Evolutionary conservation across 1,284 basidiomycete genomes (phyloP), one percentile per base, ranked within the genome.

Genomic region (Puccinia horiana): DNA sequence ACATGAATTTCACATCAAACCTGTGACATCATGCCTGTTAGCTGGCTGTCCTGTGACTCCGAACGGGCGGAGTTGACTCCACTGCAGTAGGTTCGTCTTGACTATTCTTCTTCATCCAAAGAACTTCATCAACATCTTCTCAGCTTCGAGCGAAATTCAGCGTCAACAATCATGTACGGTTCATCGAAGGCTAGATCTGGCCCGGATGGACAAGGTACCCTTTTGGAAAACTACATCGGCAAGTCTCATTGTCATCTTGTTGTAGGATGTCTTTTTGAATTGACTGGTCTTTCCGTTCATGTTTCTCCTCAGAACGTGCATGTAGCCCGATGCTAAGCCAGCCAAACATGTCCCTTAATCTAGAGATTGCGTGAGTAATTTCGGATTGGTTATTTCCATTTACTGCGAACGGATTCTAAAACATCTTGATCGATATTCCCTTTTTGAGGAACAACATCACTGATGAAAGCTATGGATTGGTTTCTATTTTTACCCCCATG

Each of bases 321-420:
- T 97, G 95, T 87, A 94, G 96, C 85, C 93, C 96, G 0, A 91
- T 92, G 32, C 89, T 94, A 18, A 90, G 91, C 83, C 93, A 95
- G 86, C 94, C 95, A 26, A 97, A 98, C 87, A 93, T 96, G 88
- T 92, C 94, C 0, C 89, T 93, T 67, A 94, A 98, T 87, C 90
- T 99, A 84, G 95, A 98, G 87, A 92, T 99, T 67, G 94, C 95
- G 42, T 95, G 96, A 84, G 79, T 80, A 11, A 9, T 67, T 44
- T 47, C 0, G n/a, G 35, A 65, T 42, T 49, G n/a, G 35, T 18
- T 42, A 37, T 35, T 40, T 40, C 18, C 18, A 69, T 72, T 6
- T 14, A 2, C 29, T 12, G 16, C 44, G 5, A 14, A 75, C 1
- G 18, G 8, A 16, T 37, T 32, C 1, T 32, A 20, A 56, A 32